Evolutionary conservation across 2,329 filamentous ascomycete species (phyloP).

Genomic region (Fusarium subglutinans): DNA sequence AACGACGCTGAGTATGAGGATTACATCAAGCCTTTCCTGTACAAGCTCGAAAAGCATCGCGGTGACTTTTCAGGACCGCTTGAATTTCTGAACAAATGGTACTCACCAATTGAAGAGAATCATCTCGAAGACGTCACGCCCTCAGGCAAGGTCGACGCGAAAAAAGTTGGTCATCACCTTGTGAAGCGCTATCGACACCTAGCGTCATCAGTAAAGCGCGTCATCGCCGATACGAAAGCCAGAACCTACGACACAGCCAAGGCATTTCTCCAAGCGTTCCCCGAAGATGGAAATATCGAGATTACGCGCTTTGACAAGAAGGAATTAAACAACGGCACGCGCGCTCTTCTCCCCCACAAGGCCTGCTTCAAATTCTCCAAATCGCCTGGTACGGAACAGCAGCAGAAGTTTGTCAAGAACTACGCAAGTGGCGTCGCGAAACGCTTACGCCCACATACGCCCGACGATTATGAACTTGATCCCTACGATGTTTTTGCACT

Average conservation of each 20-base stretch:
- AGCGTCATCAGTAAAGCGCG: slow-evolving; percentile 34
- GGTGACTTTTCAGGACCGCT: slow-evolving; percentile 34
- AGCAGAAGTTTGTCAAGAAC: slow-evolving; percentile 27
- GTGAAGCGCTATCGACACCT: slow-evolving; percentile 33
- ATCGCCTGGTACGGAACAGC: slow-evolving; percentile 24
- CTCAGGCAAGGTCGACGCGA: slow-evolving; percentile 32
- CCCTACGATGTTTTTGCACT: slow-evolving; percentile 37
- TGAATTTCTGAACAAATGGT: slow-evolving; percentile 31
- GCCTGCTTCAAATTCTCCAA: slow-evolving; percentile 36
- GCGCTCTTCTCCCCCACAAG: slow-evolving; percentile 39
- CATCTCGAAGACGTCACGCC: slow-evolving; percentile 37
- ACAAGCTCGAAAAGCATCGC: slow-evolving; percentile 33
- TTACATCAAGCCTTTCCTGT: slow-evolving; percentile 36
- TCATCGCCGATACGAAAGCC: slow-evolving; percentile 34
- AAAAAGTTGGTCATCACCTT: slow-evolving; percentile 27
- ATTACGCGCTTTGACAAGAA: slow-evolving; percentile 33
- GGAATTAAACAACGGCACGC: slow-evolving; percentile 32
- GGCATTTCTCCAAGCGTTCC: slow-evolving; percentile 26
- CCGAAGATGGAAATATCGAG: slow-evolving; percentile 19
- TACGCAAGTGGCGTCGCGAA: slow-evolving; percentile 27
- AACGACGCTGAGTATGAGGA: slow-evolving; percentile 40
- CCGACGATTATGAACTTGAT: slow-evolving; percentile 25
- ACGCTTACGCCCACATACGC: slow-evolving; percentile 30
- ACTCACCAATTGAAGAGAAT: slow-evolving; percentile 36
- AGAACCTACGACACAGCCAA: slow-evolving; percentile 38